Percentiles rank a stretch among this genome's conserved stretches.
These are phyloP conservation scores for Psidium guajava DNA, from an alignment of 345 rosid species.

Conservation along the genomic window DNA sequence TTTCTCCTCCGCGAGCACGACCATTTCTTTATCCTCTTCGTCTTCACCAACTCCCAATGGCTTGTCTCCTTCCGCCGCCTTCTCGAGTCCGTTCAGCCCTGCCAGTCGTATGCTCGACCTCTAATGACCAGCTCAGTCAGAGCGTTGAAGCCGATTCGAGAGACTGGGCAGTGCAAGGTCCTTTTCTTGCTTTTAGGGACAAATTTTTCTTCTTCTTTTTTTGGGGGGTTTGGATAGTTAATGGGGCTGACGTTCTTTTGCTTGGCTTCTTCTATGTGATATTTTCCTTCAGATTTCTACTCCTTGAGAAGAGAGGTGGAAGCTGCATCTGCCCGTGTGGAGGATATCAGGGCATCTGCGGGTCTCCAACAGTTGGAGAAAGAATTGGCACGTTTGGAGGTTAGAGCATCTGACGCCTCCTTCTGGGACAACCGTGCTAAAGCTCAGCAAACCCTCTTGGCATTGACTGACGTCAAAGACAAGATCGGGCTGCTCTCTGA, in stretches of 20 bases:
- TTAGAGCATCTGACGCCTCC: conserved; percentile 54
- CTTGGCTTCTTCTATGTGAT: neutral
- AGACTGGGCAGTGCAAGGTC: conserved; percentile 87
- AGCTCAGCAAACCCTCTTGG: conserved; percentile 68
- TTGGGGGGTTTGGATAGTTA: neutral
- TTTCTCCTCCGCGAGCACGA: neutral
- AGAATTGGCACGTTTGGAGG: conserved; percentile 49
- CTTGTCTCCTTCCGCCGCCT: neutral
- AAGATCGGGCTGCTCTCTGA: conserved; percentile 44
- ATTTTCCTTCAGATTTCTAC: conserved; percentile 54
- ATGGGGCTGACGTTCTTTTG: neutral
- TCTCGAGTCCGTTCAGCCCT: neutral
- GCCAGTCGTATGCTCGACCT: conserved; percentile 33
- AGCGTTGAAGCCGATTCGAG: conserved; percentile 29
- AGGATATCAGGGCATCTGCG: conserved; percentile 57
- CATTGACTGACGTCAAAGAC: conserved; percentile 72
- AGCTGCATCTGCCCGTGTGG: conserved; percentile 45
- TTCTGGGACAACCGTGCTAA: conserved; percentile 78
- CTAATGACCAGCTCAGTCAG: conserved; percentile 39
- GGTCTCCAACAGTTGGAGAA: conserved; percentile 41
- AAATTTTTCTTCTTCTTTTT: neutral
- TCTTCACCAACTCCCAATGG: neutral
- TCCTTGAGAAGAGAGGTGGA: conserved; percentile 77
- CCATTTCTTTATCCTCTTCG: neutral
- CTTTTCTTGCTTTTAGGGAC: neutral